phyloP scores from a whole-genome alignment of 345 rosid genomes.

The Firmiana major region DNA sequence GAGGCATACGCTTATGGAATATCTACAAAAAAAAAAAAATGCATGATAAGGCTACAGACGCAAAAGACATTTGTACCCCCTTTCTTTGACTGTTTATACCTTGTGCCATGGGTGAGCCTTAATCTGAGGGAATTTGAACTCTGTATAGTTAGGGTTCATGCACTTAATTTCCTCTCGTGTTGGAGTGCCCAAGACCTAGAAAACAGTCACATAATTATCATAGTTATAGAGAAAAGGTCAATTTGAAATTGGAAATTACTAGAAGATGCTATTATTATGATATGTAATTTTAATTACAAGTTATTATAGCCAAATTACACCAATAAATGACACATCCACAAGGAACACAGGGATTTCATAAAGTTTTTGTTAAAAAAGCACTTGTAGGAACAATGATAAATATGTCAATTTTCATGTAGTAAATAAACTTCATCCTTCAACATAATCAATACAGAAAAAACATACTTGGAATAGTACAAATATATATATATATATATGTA shows the following conservation, averaged over 20 bases:
- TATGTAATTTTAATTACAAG: neutral
- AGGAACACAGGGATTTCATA: neutral
- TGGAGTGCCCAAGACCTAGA: slow-evolving; percentile 92
- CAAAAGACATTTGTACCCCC: neutral
- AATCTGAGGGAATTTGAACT: slow-evolving; percentile 91
- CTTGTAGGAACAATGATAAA: neutral
- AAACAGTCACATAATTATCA: neutral
- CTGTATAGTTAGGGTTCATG: slow-evolving; percentile 97
- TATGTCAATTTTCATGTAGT: neutral
- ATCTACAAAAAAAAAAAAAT: slow-evolving; percentile 38
- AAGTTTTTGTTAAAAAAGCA: neutral
- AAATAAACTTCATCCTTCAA: neutral
- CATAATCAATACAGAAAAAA: neutral
- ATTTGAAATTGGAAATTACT: neutral
- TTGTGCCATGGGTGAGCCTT: slow-evolving; percentile 99
- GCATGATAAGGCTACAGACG: neutral
- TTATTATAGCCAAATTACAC: neutral
- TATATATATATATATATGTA: neutral
- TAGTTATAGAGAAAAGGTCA: neutral
- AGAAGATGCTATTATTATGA: neutral
- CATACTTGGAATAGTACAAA: neutral
- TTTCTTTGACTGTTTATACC: slow-evolving; percentile 37
- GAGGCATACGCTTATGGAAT: slow-evolving; percentile 93
- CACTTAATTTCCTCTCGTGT: slow-evolving; percentile 98
- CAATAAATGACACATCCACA: neutral